Evolutionary conservation across 495 filamentous ascomycete genomes (phyloP), one percentile per base, ranked within the genome.

Genomic region (Talaromyces wortmannii): DNA sequence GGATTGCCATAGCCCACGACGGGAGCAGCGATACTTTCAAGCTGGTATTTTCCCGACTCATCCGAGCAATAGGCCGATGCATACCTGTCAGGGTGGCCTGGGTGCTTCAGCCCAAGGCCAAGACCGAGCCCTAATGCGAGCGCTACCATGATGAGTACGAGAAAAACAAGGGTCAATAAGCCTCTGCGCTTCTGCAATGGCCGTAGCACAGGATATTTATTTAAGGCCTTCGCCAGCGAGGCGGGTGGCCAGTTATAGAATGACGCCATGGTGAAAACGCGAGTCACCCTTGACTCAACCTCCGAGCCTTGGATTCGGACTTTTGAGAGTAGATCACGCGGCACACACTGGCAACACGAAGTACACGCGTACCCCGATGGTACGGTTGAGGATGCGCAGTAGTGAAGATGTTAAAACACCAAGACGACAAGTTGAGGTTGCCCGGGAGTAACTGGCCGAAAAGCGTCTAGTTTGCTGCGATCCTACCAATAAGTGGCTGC

Each of bases 101-200:
- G 8, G 47, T 30, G 12, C 23, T 33, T 17, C 29, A 52, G 50
- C 0, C 50, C 36, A 12, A 52, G n/a, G 15, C 50, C 50, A 10
- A 52, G 33, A 23, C 50, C 50, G 33, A 52, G 15, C 12, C 50
- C 50, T 30, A 52, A 52, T 40, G 32, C 50, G 10, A 52, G 12
- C 15, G 17, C 50, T 7, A 52, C 10, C 15, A 46, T 23, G 44
- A 46, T 46, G n/a, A 23, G 10, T 12, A 23, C 44, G 44, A 23
- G 7, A 8, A 15, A 3, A 12, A 46, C 17, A 10, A 15, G 13
- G 2, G 36, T 40, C 8, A 40, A 10, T 5, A 13, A 8, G 8
- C 36, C 2, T 40, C 36, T 8, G 36, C 8, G 36, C 5, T 13
- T 40, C 13, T 40, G 36, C 36, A 40, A 40, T 2, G 36, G 36